Evolutionary conservation across 345 rosid genomes (phyloP), one percentile per base, ranked within the genome.

Genomic region (Anastatica hierochuntica): DNA sequence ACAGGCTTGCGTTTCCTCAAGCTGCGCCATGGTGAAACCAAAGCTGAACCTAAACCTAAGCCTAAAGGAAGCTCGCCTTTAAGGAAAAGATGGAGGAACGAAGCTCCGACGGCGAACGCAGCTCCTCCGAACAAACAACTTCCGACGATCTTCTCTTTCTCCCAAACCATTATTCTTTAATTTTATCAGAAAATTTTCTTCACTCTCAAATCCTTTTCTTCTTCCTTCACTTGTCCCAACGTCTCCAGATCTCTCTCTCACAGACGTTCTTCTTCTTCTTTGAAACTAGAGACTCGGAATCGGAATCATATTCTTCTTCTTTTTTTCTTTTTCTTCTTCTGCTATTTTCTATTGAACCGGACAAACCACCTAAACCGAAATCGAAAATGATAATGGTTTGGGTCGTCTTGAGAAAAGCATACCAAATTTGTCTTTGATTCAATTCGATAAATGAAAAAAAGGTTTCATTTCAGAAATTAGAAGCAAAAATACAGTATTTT

Each of bases 61-160:
- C 66, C 66, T 13, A 64, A 54, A 2, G 68, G 56, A 52, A 64
- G 64, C 53, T 63, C 74, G n/a, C 74, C 74, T 46, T 63, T 63
- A 8, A 69, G 60, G 52, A 56, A 69, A 30, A 63, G 64, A 42
- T 63, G 69, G 17, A 69, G 65, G 56, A 69, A 47, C 7, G 74
- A 63, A 14, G 53, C 56, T 75, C 79, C 72, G 43, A 73, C 75
- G 29, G 77, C 84, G 54, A 67, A 65, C 21, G 64, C 78, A 18
- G 72, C 79, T 29, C 82, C 92, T 18, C 81, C 80, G 31, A 79
- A 42, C 43, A 80, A 53, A 48, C 70, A 68, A 39, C 74, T 63
- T 20, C 74, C 69, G 41, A 74, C 60, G 42, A 74, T 63, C 69
- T 71, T 73, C 53, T 53, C 66, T 35, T 67, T 59, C 41, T 75